phyloP scores from a whole-genome alignment of 805 yeast species.

The Cyberlindnera bimundalis region DNA sequence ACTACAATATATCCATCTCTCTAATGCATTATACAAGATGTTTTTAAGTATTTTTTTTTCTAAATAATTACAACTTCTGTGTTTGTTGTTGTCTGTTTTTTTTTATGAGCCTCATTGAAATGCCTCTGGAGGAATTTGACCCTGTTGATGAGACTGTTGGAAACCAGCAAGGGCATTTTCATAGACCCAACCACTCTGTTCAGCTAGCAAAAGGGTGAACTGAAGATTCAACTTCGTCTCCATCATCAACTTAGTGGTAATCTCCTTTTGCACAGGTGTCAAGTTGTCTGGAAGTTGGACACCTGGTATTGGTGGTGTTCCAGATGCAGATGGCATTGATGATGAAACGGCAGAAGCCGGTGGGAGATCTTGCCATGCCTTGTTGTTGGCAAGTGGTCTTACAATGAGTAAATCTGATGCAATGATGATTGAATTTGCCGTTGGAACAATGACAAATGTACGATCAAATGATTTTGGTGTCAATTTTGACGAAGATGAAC shows the following conservation, averaged over 20 bases:
- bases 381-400: constrained; percentile 52
- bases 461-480: constrained; percentile 82
- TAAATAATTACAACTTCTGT: neutral
- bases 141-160: constrained; percentile 46
- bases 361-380: constrained; percentile 48
- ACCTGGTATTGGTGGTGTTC: constrained; percentile 15
- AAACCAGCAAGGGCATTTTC: constrained; percentile 68
- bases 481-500: constrained; percentile 34
- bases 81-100: neutral
- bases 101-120: constrained; percentile 23
- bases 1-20: no score
- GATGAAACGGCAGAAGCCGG: constrained; percentile 6
- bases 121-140: constrained; percentile 30
- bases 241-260: constrained; percentile 59
- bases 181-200: constrained; percentile 84
- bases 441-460: constrained; percentile 69
- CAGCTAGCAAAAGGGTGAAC: constrained; percentile 77
- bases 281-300: constrained; percentile 21
- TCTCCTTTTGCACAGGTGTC: constrained; percentile 57
- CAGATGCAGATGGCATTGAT: constrained; percentile 10
- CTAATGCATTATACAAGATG: no score
- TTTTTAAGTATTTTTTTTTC: neutral
- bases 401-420: constrained; percentile 81
- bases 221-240: constrained; percentile 78
- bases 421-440: constrained; percentile 67